Evolutionary conservation across 2,329 filamentous ascomycete genomes (phyloP), one percentile per base, ranked within the genome.

Genomic region (Elsinoe australis): DNA sequence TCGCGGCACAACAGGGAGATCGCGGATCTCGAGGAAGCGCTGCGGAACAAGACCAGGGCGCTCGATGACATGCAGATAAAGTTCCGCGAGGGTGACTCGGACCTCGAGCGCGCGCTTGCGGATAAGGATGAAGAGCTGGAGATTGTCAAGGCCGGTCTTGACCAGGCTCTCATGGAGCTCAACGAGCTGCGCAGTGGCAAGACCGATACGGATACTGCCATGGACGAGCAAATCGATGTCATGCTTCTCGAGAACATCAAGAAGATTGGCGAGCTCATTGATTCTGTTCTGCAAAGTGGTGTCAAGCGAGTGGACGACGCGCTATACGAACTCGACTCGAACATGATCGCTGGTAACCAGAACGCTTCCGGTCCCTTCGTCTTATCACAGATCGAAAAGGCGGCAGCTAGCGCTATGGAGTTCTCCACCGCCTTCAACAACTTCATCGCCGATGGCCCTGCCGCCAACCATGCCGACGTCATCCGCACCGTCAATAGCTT

Each of bases 391-490:
- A 89, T 96, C 51, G 92, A 98, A 64, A 98, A 96, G 71, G 89
- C 92, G 0, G 92, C 89, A 5, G 81, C 88, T 7, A 94, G 82
- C 55, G 87, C 92, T 9, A 96, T 94, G 67, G 92, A 98, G 64
- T 98, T 98, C 67, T 92, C 90, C 1, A 96, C 90, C 0, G 83
- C 92, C 0, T 98, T 96, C 75, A 98, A 95, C 72, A 94, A 94
- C 67, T 96, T 94, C 66, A 94, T 98, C 59, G 92, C 90, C 5
- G 92, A 98, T 62, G 92, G 92, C 0, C 89, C 90, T 4, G 94
- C 89, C 65, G 87, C 86, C 62, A 82, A 82, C 7, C 87, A 95
- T 60, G 79, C 85, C 1, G 89, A 95, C 51, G 84, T 98, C 52
- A 96, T 96, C 66, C 88, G 88, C 63, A 87, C 87, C 0, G 85